Evolutionary conservation across 495 filamentous ascomycete genomes (phyloP).

Genomic region (Aspergillus panamensis): DNA sequence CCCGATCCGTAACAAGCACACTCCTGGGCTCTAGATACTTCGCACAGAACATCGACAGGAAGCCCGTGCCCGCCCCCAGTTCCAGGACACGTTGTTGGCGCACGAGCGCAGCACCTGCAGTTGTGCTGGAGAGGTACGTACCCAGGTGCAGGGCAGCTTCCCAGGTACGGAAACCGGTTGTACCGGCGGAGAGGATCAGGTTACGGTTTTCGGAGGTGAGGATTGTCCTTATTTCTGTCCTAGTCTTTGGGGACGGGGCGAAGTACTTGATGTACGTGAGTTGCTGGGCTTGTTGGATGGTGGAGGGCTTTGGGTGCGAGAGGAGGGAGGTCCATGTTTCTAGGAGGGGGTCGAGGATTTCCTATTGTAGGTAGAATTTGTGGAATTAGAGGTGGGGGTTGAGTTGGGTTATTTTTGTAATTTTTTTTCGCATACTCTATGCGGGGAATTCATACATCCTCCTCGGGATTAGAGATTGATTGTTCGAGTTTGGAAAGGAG

Average conservation of each 20-base stretch:
- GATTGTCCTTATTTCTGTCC: conserved; percentile 22
- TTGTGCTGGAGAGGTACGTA: conserved; percentile 59
- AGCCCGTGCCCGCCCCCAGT: conserved; percentile 83
- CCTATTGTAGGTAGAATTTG: conserved; percentile 51
- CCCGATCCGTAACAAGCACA: conserved; percentile 78
- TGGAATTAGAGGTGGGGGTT: neutral
- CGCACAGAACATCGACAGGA: conserved; percentile 77
- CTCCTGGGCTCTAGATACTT: conserved; percentile 61
- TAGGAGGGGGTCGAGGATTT: conserved; percentile 72
- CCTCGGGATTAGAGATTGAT: conserved; percentile 68
- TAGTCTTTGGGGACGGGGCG: conserved; percentile 30
- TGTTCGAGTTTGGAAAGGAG: conserved; percentile 63
- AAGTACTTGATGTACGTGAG: conserved; percentile 74
- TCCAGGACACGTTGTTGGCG: conserved; percentile 67
- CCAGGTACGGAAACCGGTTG: conserved; percentile 89
- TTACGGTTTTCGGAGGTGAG: conserved; percentile 61
- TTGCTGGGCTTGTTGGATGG: conserved; percentile 64
- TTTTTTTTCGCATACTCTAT: neutral
- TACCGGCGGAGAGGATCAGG: conserved; percentile 69
- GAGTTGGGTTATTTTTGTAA: neutral
- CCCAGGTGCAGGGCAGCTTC: conserved; percentile 87
- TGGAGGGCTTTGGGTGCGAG: conserved; percentile 53
- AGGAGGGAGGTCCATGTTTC: conserved; percentile 56
- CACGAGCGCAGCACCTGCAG: conserved; percentile 42
- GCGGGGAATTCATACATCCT: conserved; percentile 63